Conservation (phyloP, 2,329 filamentous ascomycete species). For the Trichoderma brevicompactum region DNA sequence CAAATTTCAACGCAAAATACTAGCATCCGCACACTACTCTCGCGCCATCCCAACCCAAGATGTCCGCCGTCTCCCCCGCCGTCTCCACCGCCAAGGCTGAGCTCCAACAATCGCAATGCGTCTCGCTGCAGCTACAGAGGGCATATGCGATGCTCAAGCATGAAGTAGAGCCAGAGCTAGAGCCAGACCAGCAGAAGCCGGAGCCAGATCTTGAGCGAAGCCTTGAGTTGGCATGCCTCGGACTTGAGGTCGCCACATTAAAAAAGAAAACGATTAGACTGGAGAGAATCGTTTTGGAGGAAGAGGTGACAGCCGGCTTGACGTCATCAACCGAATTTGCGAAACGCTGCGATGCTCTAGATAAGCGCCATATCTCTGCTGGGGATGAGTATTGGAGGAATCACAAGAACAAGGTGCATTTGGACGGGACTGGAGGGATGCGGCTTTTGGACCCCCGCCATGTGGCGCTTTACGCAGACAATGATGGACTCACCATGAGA, state of each 20-base stretch:
- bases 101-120: not conserved
- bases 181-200: not conserved
- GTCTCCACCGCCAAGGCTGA: not conserved
- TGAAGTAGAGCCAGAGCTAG: not conserved
- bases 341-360: not conserved
- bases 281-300: not conserved
- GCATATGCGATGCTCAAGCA: not conserved
- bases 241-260: not conserved
- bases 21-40: no score
- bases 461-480: not conserved
- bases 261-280: not conserved
- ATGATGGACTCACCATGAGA: no score
- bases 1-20: no score
- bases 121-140: not conserved
- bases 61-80: no score
- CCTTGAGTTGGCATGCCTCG: not conserved
- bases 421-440: not conserved
- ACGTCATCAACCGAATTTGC: not conserved
- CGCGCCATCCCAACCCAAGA: no score
- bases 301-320: not conserved
- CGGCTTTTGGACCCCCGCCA: not conserved
- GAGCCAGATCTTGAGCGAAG: not conserved
- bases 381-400: not conserved
- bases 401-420: not conserved
- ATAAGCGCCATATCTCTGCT: not conserved